Percentiles rank a stretch among this genome's conserved stretches.
Evolutionary conservation across 768 basidiomycete genomes (phyloP).

Genomic region (Tubosaeta sp.): DNA sequence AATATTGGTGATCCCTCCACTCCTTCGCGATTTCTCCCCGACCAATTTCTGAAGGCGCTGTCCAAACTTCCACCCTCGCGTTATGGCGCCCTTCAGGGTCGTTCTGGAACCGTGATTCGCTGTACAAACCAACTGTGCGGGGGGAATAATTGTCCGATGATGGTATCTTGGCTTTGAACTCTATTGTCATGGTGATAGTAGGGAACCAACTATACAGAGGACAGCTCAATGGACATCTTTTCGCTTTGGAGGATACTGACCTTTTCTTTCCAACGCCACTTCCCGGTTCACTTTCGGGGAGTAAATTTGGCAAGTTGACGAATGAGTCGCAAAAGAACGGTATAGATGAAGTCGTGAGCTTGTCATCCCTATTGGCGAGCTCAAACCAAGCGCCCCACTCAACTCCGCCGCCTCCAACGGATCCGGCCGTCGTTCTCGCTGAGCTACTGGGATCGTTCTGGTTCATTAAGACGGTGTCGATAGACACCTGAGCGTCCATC

Average conservation of each 20-base stretch:
- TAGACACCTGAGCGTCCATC: constrained; percentile 32
- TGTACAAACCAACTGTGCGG: constrained; percentile 57
- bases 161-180: constrained; percentile 62
- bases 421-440: constrained; percentile 35
- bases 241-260: constrained; percentile 7
- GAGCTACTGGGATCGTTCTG: constrained; percentile 38
- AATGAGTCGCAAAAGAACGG: constrained; percentile 58
- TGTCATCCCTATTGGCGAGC: constrained; percentile 44
- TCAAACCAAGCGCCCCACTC: constrained; percentile 55
- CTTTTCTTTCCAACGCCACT: constrained; percentile 13
- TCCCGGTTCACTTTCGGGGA: constrained; percentile 45
- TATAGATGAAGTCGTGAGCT: constrained; percentile 44
- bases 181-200: constrained; percentile 55
- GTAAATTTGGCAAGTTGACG: constrained; percentile 40
- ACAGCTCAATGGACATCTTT: background rate
- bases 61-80: constrained; percentile 59
- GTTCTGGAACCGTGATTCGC: constrained; percentile 47
- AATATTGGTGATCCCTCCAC: constrained; percentile 64
- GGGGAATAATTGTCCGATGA: constrained; percentile 37
- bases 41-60: constrained; percentile 53
- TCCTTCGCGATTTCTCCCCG: constrained; percentile 38
- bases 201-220: constrained; percentile 49
- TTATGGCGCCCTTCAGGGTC: constrained; percentile 58
- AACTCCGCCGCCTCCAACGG: constrained; percentile 49
- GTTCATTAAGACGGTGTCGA: constrained; percentile 38